Evolutionary conservation across 129 eudicot species (phyloP).

Genomic region (Arctium lappa): DNA sequence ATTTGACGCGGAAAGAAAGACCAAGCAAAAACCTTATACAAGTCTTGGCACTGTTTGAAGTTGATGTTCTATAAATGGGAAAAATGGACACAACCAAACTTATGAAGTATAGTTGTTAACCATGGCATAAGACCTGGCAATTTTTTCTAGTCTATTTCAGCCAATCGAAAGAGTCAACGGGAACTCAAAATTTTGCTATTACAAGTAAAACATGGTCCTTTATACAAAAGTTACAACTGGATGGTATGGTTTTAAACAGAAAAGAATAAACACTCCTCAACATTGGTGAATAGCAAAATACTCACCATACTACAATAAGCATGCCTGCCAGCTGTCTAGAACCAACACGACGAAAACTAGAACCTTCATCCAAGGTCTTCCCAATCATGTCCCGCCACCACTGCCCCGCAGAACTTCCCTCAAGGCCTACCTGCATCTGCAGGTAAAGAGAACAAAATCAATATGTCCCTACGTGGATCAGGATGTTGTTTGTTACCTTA

Average conservation of each 20-base stretch:
- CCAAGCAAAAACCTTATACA: not conserved
- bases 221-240: not conserved
- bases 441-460: conserved; percentile 5
- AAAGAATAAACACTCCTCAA: not conserved
- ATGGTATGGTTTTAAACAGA: not conserved
- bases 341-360: conserved; percentile 82
- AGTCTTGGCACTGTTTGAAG: not conserved
- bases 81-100: not conserved
- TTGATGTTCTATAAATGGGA: not conserved
- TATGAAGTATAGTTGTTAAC: not conserved
- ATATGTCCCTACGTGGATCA: not conserved
- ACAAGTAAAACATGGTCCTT: not conserved
- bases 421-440: conserved; percentile 84
- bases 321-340: conserved; percentile 96
- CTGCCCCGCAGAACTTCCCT: conserved; percentile 90
- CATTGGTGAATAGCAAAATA: conserved; percentile 5
- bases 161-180: not conserved
- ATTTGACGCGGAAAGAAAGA: not conserved
- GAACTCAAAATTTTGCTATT: not conserved
- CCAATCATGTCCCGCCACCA: conserved; percentile 97
- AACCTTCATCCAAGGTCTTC: conserved; percentile 79
- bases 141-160: not conserved
- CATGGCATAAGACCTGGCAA: not conserved
- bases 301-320: conserved; percentile 92
- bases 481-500: conserved; percentile 6